phyloP scores from a whole-genome alignment of 169 alveolate species.

The Neospora caninum region DNA sequence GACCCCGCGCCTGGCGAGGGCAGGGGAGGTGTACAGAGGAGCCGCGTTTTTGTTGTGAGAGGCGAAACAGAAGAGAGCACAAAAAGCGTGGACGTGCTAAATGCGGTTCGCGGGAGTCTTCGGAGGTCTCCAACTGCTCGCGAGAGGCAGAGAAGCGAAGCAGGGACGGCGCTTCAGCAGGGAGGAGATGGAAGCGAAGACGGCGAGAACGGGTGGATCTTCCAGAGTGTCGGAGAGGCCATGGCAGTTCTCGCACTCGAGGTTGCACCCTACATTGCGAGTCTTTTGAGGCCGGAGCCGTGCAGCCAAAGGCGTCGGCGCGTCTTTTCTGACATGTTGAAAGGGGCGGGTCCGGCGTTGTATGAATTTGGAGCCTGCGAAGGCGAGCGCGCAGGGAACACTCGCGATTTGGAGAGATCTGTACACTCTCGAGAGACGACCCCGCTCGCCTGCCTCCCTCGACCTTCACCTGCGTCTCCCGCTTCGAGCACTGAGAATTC shows the following conservation, averaged over 20 bases:
- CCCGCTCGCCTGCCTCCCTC: too few relatives aligned
- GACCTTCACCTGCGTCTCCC: too few relatives aligned
- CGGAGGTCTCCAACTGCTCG: background rate
- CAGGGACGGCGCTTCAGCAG: background rate
- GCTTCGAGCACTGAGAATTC: too few relatives aligned
- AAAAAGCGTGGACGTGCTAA: background rate
- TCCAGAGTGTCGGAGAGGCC: background rate
- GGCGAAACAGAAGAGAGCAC: background rate
- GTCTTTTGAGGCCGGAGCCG: background rate
- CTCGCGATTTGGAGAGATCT: too few relatives aligned
- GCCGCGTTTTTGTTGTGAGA: background rate
- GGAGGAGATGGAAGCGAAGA: background rate
- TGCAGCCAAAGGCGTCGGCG: background rate
- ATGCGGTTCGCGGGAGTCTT: background rate
- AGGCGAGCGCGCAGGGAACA: too few relatives aligned
- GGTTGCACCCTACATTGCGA: background rate
- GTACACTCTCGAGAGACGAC: too few relatives aligned
- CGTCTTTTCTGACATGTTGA: too few relatives aligned
- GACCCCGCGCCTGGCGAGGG: background rate
- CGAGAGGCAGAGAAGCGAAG: background rate
- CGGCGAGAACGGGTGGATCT: background rate
- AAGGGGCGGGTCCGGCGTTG: too few relatives aligned
- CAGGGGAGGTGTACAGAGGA: background rate
- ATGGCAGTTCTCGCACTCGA: background rate
- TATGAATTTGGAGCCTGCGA: too few relatives aligned